Percentiles rank a stretch among this genome's conserved stretches.
These are phyloP conservation scores for Combretum micranthum DNA, from an alignment of 345 rosid species.

Conservation along the genomic window DNA sequence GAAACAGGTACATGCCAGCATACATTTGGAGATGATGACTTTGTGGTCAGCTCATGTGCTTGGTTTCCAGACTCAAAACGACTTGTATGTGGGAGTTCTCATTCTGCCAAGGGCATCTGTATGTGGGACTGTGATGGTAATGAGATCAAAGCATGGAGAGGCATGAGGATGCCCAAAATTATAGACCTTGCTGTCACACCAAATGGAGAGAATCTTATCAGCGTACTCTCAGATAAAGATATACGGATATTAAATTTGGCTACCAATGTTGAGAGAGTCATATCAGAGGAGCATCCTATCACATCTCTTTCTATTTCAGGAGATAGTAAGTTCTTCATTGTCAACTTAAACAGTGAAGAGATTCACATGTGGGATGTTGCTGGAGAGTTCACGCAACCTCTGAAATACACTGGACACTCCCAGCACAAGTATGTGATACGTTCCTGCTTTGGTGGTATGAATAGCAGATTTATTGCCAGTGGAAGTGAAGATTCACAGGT, in stretches of 20 bases:
- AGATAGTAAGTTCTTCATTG: conserved; percentile 63
- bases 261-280: conserved; percentile 52
- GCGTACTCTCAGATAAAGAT: conserved; percentile 53
- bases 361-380: conserved; percentile 91
- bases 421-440: conserved; percentile 77
- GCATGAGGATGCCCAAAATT: conserved; percentile 74
- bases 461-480: conserved; percentile 78
- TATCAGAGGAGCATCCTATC: conserved; percentile 63
- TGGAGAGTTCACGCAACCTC: conserved; percentile 51
- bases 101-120: conserved; percentile 74
- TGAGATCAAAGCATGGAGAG: conserved; percentile 81
- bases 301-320: conserved; percentile 54
- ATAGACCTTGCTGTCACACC: conserved; percentile 79
- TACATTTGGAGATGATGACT: conserved; percentile 80
- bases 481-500: conserved; percentile 88
- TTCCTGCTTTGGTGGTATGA: conserved; percentile 85
- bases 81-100: conserved; percentile 85
- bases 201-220: conserved; percentile 67
- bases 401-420: conserved; percentile 60
- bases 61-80: conserved; percentile 93
- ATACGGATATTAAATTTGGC: conserved; percentile 55
- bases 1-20: conserved; percentile 78
- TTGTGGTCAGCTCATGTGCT: conserved; percentile 85
- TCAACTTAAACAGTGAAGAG: conserved; percentile 82
- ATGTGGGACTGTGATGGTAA: conserved; percentile 87